Evolutionary conservation across 257 asterid genomes (phyloP), one percentile per base, ranked within the genome.

Genomic region (Parsonsia alboflavescens): DNA sequence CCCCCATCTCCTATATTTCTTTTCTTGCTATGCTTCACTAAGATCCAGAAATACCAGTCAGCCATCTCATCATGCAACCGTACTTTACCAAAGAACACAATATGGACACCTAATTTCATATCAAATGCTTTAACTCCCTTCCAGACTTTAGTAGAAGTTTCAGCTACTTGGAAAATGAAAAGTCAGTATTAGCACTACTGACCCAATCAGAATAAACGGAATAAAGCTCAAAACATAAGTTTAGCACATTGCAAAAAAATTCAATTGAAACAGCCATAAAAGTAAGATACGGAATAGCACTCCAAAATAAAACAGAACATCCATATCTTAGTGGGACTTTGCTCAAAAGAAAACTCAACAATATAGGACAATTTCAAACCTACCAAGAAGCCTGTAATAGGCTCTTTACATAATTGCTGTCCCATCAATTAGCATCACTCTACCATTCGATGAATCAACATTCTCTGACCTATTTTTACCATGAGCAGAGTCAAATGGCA

Each of bases 381-480:
- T 81, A 94, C 99, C 99, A 80, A 94, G 85, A 83, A 94, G 96
- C 83, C 87, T 86, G 90, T 88, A 94, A 75, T 94, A 94, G 28
- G 99, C 97, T 78, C 99, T 81, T 73, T 94, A 92, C 61, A 94
- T 92, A 80, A 94, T 76, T 5, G 99, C 84, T 33, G 97, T 89
- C 71, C 99, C 99, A 48, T 94, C 99, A 33, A 94, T 82, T 77
- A 94, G 97, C 99, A 94, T 92, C 66, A 94, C 90, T 85, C 97
- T 90, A 75, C 93, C 96, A 75, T 78, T 84, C 39, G 92, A 80
- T 39, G 90, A 77, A 75, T 75, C 82, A 30, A 62, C 46, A 76
- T 76, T 70, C 7, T 74, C 75, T 53, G 81, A 54, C 75, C 76
- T 85, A 75, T 85, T 86, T 75, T 79, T 76, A 71, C 15, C 49